Conservation (phyloP, 495 filamentous ascomycete species). For the Penicillium waksmanii region DNA sequence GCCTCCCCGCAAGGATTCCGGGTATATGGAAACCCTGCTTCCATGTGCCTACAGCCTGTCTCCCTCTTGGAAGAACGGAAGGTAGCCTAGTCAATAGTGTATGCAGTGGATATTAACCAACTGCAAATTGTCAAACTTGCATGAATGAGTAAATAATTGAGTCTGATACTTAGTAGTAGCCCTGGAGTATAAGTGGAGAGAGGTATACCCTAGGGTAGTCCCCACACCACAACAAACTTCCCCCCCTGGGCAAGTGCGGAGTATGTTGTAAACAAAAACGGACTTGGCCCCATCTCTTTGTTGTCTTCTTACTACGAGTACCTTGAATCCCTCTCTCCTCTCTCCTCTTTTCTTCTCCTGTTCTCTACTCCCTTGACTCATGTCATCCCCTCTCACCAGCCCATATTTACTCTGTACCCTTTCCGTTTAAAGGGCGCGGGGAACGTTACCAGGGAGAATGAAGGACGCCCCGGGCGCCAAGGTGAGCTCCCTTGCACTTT, state of each 20-base stretch:
- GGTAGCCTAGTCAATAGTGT: constrained; percentile 17
- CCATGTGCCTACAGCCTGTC: constrained; percentile 14
- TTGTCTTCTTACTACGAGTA: background rate
- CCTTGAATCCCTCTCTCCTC: background rate
- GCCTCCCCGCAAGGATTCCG: constrained; percentile 14
- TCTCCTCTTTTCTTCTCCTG: background rate
- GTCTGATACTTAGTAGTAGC: background rate
- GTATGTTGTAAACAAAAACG: constrained; percentile 36
- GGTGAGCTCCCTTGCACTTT: constrained; percentile 22
- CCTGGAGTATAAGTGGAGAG: too few species aligned
- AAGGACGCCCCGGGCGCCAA: constrained; percentile 15
- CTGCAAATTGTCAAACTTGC: background rate
- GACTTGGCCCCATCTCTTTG: background rate
- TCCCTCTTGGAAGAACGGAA: background rate
- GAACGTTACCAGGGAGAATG: constrained; percentile 24
- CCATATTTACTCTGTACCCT: constrained; percentile 9
- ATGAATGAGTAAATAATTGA: background rate
- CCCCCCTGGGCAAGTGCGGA: constrained; percentile 32
- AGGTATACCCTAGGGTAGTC: too few species aligned
- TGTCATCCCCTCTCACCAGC: background rate
- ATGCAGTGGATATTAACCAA: background rate
- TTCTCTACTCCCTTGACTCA: background rate
- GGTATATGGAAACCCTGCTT: constrained; percentile 9
- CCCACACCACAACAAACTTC: constrained; percentile 34
- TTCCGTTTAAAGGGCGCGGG: constrained; percentile 23